phyloP scores from a whole-genome alignment of 331 rosid genomes.

The Acacia pycnantha region DNA sequence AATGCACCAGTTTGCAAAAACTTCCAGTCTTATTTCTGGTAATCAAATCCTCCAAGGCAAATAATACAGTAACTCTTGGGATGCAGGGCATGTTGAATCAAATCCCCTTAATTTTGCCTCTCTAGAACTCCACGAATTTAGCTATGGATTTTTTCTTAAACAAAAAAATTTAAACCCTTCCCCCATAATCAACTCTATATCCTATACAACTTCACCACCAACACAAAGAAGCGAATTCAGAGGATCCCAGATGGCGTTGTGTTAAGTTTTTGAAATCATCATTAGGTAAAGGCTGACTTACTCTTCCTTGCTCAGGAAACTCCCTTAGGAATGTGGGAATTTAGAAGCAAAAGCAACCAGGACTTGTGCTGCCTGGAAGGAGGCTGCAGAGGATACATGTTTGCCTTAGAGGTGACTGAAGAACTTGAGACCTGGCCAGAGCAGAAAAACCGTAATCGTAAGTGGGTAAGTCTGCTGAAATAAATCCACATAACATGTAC shows the following conservation, averaged over 20 bases:
- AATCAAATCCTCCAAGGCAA: not conserved
- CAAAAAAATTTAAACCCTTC: not conserved
- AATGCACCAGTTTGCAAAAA: not conserved
- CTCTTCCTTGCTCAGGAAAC: constrained; percentile 51
- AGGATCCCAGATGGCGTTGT: not conserved
- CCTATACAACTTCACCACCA: not conserved
- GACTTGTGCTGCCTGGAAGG: constrained; percentile 58
- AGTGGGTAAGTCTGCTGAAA: constrained; percentile 55
- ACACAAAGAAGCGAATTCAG: not conserved
- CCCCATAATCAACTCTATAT: not conserved
- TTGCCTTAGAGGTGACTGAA: constrained; percentile 82
- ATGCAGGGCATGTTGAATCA: not conserved
- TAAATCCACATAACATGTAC: not conserved
- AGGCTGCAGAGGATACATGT: constrained; percentile 88
- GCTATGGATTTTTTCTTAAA: not conserved
- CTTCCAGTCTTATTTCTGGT: not conserved
- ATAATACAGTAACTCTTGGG: not conserved
- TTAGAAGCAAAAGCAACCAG: constrained; percentile 82
- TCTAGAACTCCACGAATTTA: not conserved
- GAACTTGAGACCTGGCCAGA: constrained; percentile 87
- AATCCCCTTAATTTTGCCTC: not conserved
- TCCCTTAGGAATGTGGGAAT: constrained; percentile 82
- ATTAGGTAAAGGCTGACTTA: constrained; percentile 19
- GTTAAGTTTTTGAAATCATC: not conserved
- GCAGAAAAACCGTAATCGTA: constrained; percentile 59